Conservation (phyloP, 2,329 filamentous ascomycete species). For the Colletotrichum cordylinicola region DNA sequence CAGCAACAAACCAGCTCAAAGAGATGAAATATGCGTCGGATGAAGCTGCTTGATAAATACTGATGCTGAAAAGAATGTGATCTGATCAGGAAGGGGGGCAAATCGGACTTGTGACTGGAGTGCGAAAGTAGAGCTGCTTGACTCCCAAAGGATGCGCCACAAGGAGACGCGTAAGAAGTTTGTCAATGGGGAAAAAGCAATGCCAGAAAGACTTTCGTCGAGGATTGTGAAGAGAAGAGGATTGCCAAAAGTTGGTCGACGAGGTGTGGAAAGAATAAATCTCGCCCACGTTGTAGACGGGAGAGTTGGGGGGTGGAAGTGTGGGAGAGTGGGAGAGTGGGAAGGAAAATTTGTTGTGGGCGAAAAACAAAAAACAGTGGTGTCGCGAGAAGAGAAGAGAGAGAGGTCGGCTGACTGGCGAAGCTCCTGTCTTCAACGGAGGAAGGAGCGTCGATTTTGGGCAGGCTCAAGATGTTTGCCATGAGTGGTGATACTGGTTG, state of each 20-base stretch:
- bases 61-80: background rate
- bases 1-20: background rate
- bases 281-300: background rate
- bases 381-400: background rate
- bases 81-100: background rate
- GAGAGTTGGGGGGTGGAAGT: background rate
- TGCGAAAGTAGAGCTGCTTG: background rate
- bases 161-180: background rate
- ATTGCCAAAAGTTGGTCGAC: background rate
- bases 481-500: background rate
- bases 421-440: background rate
- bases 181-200: background rate
- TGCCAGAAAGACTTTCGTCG: background rate
- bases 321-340: background rate
- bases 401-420: background rate
- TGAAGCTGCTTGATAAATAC: background rate
- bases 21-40: background rate
- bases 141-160: background rate
- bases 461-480: background rate
- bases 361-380: background rate
- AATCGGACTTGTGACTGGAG: background rate
- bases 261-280: background rate
- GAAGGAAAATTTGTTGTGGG: background rate
- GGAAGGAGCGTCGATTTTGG: background rate
- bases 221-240: background rate